A percentile compares a stretch with the other conserved stretches of the same genome.
Conservation (phyloP, 2,329 filamentous ascomycete genomes). For the Rhynchosporium agropyri region DNA sequence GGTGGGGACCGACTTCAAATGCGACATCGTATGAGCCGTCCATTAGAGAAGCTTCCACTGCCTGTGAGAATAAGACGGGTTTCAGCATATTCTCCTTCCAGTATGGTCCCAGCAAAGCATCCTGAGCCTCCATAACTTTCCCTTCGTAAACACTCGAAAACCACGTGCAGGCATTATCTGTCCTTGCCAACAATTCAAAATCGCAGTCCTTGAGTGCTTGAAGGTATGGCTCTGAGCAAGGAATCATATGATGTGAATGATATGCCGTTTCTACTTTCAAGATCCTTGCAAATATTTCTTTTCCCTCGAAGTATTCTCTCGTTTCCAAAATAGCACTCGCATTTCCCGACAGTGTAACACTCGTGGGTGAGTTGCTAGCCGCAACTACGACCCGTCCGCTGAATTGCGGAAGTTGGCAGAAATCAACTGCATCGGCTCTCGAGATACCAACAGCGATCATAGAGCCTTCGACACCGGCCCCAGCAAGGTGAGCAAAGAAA, state of each 20-base stretch:
- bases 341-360: constrained; percentile 40
- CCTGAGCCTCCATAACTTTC: not conserved
- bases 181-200: constrained; percentile 31
- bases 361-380: constrained; percentile 38
- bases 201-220: constrained; percentile 22
- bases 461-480: constrained; percentile 26
- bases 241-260: constrained; percentile 37
- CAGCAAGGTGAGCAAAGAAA: constrained; percentile 23
- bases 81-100: constrained; percentile 46
- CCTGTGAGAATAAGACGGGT: constrained; percentile 48
- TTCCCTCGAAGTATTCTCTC: constrained; percentile 18
- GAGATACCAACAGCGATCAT: constrained; percentile 37
- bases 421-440: constrained; percentile 28
- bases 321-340: constrained; percentile 27
- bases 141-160: constrained; percentile 27
- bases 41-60: constrained; percentile 38
- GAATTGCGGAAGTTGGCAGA: constrained; percentile 20
- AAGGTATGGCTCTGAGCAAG: constrained; percentile 27
- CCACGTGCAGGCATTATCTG: constrained; percentile 43
- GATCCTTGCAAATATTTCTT: constrained; percentile 30
- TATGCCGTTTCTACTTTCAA: constrained; percentile 38
- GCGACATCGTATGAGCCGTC: constrained; percentile 21
- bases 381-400: constrained; percentile 39
- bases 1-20: constrained; percentile 44
- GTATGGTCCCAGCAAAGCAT: constrained; percentile 22